A percentile compares a stretch with the other conserved stretches of the same genome.
phyloP scores from a whole-genome alignment of 352 stramenopile genomes.

The Pythium sp. region DNA sequence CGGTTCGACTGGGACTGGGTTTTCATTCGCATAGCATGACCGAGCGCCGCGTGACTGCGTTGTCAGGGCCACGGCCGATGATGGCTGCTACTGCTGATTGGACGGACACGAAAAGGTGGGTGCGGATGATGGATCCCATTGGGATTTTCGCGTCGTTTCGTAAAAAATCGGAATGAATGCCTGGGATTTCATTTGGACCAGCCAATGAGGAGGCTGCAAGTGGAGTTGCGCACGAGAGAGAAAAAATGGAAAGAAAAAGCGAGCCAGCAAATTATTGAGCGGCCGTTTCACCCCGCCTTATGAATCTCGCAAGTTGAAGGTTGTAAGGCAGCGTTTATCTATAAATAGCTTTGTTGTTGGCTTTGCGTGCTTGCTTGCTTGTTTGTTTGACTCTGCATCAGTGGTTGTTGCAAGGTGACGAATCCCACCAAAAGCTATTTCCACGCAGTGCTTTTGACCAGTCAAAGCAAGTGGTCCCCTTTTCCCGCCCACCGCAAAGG shows the following conservation, averaged over 20 bases:
- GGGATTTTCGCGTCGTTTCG: background rate
- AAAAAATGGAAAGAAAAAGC: constrained; percentile 14
- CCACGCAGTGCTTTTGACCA: too few relatives aligned
- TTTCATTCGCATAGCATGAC: constrained; percentile 1
- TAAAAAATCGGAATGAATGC: background rate
- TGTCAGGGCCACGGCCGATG: background rate
- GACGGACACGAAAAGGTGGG: constrained; percentile 3
- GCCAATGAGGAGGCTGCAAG: background rate
- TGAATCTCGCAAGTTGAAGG: constrained; percentile 12
- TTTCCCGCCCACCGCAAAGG: too few relatives aligned
- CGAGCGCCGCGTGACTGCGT: background rate
- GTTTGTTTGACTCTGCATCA: too few relatives aligned
- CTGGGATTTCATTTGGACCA: background rate
- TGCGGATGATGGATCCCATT: constrained; percentile 3
- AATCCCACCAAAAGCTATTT: too few relatives aligned
- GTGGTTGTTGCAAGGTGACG: too few relatives aligned
- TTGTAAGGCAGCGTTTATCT: background rate
- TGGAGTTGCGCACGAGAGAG: background rate
- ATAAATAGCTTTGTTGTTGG: background rate
- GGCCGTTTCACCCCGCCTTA: background rate
- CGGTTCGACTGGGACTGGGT: background rate
- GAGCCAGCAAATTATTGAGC: background rate
- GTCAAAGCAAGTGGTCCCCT: too few relatives aligned
- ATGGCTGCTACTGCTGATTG: background rate
- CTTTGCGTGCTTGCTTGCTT: background rate